These are phyloP conservation scores for Penicillium malachiteum DNA, from an alignment of 495 filamentous ascomycete genomes.

Conservation along the genomic window DNA sequence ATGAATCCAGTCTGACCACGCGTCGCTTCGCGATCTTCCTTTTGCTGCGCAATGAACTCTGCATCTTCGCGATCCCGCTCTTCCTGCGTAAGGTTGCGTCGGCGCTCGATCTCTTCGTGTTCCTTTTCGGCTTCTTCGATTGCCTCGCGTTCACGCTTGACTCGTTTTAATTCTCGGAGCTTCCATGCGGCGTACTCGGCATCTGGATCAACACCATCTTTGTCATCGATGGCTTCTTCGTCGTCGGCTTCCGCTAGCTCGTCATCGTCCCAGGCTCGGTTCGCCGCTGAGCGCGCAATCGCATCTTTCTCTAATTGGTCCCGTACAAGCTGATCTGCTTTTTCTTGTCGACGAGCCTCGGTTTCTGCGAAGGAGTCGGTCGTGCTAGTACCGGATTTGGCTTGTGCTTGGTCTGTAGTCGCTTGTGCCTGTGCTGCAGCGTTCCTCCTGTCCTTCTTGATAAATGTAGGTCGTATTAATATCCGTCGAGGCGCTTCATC, in stretches of 20 bases:
- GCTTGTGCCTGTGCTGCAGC: background rate
- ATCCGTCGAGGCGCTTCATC: slow-evolving; percentile 74
- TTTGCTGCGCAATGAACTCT: slow-evolving; percentile 72
- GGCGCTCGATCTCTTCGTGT: slow-evolving; percentile 83
- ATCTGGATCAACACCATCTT: slow-evolving; percentile 81
- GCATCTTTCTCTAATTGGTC: slow-evolving; percentile 81
- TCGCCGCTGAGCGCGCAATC: slow-evolving; percentile 70
- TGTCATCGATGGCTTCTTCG: slow-evolving; percentile 74
- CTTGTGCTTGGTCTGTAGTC: slow-evolving; percentile 17
- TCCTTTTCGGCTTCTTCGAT: slow-evolving; percentile 85
- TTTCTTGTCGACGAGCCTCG: slow-evolving; percentile 60
- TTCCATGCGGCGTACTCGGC: slow-evolving; percentile 94
- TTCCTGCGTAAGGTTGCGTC: slow-evolving; percentile 81
- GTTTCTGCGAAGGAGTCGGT: slow-evolving; percentile 52
- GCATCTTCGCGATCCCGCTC: slow-evolving; percentile 86
- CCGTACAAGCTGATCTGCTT: slow-evolving; percentile 76
- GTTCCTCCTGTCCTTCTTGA: slow-evolving; percentile 73
- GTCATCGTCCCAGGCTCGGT: slow-evolving; percentile 86
- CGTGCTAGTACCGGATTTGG: slow-evolving; percentile 34
- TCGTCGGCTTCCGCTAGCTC: slow-evolving; percentile 61
- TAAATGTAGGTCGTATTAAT: slow-evolving; percentile 86
- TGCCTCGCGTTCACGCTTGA: slow-evolving; percentile 79
- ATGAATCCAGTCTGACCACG: slow-evolving; percentile 86
- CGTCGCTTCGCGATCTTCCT: slow-evolving; percentile 76
- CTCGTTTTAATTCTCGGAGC: slow-evolving; percentile 81